Percentiles rank a stretch among this genome's conserved stretches.
Evolutionary conservation across 2,329 filamentous ascomycete species (phyloP).

Genomic region (Coniella vitis): DNA sequence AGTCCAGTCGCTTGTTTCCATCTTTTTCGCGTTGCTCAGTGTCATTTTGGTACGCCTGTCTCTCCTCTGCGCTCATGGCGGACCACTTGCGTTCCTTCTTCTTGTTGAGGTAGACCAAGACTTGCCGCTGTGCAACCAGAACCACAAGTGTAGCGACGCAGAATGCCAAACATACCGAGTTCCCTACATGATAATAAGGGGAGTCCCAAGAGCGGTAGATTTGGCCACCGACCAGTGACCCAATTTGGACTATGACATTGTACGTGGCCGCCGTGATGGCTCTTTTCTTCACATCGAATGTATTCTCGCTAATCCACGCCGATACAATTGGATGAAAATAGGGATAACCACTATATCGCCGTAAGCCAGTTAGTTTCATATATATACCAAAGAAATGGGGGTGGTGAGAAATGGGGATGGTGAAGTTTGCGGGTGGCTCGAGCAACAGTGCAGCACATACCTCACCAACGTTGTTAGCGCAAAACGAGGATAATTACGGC

Average conservation of each 20-base stretch:
- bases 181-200: conserved; percentile 51
- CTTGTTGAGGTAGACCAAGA: conserved; percentile 38
- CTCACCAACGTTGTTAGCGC: conserved; percentile 37
- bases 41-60: conserved; percentile 38
- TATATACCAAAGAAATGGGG: conserved; percentile 15
- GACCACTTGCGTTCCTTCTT: conserved; percentile 41
- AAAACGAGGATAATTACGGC: conserved; percentile 46
- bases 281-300: conserved; percentile 42
- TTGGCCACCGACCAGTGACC: conserved; percentile 35
- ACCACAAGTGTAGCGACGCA: conserved; percentile 39
- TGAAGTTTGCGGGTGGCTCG: too few species aligned
- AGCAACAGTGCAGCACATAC: too few species aligned
- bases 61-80: conserved; percentile 37
- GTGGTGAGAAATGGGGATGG: too few species aligned
- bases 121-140: conserved; percentile 43
- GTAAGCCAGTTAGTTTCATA: too few species aligned
- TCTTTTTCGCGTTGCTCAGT: conserved; percentile 36
- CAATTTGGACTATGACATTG: conserved; percentile 41
- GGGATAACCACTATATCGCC: too few species aligned
- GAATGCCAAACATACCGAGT: conserved; percentile 49
- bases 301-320: conserved; percentile 44
- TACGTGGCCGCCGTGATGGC: conserved; percentile 41
- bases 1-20: conserved; percentile 44
- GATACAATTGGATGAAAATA: conserved; percentile 51
- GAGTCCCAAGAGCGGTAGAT: conserved; percentile 46